Percentiles rank a stretch among this genome's conserved stretches.
Conservation (phyloP, 2,329 filamentous ascomycete genomes). For the Penicillium polonicum region DNA sequence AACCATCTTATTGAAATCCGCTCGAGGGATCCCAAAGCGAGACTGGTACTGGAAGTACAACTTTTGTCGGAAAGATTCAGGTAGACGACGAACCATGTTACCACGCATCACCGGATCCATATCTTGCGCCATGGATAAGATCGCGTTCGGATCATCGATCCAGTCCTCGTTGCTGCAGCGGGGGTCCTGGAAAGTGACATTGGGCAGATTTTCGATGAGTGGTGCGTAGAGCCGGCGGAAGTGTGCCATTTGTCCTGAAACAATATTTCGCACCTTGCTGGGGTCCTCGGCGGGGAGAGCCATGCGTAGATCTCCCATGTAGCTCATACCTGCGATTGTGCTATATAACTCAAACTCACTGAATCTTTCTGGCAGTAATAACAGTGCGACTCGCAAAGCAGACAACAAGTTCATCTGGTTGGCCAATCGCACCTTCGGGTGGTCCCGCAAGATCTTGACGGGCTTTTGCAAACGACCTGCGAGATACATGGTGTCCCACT, state of each 20-base stretch:
- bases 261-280: constrained; percentile 90
- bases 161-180: constrained; percentile 60
- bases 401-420: constrained; percentile 96
- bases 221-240: constrained; percentile 91
- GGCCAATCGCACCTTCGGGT: constrained; percentile 84
- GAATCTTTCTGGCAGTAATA: constrained; percentile 80
- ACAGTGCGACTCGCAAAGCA: constrained; percentile 81
- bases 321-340: constrained; percentile 88
- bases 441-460: constrained; percentile 94
- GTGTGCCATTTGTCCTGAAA: constrained; percentile 83
- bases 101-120: constrained; percentile 88
- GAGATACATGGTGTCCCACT: constrained; percentile 95
- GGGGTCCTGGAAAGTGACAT: constrained; percentile 72
- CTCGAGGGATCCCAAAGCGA: constrained; percentile 79
- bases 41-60: constrained; percentile 94
- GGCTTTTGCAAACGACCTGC: constrained; percentile 95
- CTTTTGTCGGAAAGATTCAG: constrained; percentile 79
- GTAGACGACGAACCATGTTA: constrained; percentile 94
- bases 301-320: constrained; percentile 97
- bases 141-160: constrained; percentile 61
- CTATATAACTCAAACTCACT: constrained; percentile 85
- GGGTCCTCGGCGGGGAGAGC: constrained; percentile 84
- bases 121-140: constrained; percentile 75
- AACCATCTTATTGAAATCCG: constrained; percentile 83
- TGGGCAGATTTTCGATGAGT: constrained; percentile 84